phyloP scores from a whole-genome alignment of 352 stramenopile genomes.

The Phytophthora cactorum region DNA sequence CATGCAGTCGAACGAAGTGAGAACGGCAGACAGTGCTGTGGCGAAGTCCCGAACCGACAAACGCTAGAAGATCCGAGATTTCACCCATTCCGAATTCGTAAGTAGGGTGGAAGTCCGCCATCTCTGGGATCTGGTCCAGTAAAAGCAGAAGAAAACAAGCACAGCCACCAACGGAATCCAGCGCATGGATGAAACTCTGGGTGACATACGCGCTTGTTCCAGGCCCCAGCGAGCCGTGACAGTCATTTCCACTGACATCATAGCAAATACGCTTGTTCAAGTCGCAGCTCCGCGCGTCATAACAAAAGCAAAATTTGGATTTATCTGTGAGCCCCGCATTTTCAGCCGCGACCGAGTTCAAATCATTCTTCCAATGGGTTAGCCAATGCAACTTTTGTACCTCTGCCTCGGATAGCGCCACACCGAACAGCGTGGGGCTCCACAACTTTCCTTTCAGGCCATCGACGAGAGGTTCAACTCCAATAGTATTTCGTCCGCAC shows the following conservation, averaged over 20 bases:
- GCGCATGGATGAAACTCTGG: conserved; percentile 64
- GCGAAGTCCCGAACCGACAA: conserved; percentile 63
- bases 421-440: conserved; percentile 79
- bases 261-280: conserved; percentile 58
- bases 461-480: conserved; percentile 54
- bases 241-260: conserved; percentile 81
- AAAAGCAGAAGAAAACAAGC: conserved; percentile 75
- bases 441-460: conserved; percentile 74
- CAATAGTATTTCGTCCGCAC: conserved; percentile 77
- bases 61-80: conserved; percentile 65
- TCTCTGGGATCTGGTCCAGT: conserved; percentile 79
- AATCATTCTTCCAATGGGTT: conserved; percentile 76
- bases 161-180: conserved; percentile 75
- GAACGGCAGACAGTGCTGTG: conserved; percentile 69
- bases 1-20: conserved; percentile 73
- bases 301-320: conserved; percentile 83
- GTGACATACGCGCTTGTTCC: conserved; percentile 71
- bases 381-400: conserved; percentile 78
- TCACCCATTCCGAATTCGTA: conserved; percentile 73
- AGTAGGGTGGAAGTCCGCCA: conserved; percentile 79
- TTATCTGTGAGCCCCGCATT: conserved; percentile 72
- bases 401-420: conserved; percentile 64
- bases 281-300: conserved; percentile 78
- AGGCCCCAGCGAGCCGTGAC: conserved; percentile 70
- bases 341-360: conserved; percentile 65